Conservation (phyloP, 306 rosid species). For the Vigna hirtella region DNA sequence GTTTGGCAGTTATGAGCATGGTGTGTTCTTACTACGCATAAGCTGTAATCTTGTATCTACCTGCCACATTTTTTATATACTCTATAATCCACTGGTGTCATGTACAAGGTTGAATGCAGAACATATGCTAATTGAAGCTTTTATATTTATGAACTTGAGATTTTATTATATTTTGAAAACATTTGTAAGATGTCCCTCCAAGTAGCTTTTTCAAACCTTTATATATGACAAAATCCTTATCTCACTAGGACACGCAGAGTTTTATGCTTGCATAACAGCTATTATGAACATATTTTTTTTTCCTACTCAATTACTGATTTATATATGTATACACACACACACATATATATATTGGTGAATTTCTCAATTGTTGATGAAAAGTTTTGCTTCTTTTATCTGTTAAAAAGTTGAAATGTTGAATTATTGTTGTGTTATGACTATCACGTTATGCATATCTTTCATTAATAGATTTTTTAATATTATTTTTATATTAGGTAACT, state of each 20-base stretch:
- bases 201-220: constrained; percentile 12
- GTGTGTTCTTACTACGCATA: constrained; percentile 53
- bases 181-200: constrained; percentile 4
- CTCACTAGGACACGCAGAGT: background rate
- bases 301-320: background rate
- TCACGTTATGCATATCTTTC: too few species aligned
- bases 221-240: background rate
- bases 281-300: constrained; percentile 27
- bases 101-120: background rate
- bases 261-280: constrained; percentile 14
- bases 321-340: too few species aligned
- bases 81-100: background rate
- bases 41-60: constrained; percentile 29
- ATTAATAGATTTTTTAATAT: too few species aligned
- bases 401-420: too few species aligned
- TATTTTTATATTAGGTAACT: too few species aligned
- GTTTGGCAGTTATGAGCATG: constrained; percentile 99
- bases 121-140: background rate
- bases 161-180: constrained; percentile 20
- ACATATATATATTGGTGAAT: too few species aligned
- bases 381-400: too few species aligned
- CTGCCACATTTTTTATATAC: constrained; percentile 22
- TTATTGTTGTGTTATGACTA: too few species aligned
- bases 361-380: too few species aligned
- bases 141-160: constrained; percentile 4